Evolutionary conservation across 2,329 filamentous ascomycete species (phyloP).

Genomic region (Apiospora aurea): DNA sequence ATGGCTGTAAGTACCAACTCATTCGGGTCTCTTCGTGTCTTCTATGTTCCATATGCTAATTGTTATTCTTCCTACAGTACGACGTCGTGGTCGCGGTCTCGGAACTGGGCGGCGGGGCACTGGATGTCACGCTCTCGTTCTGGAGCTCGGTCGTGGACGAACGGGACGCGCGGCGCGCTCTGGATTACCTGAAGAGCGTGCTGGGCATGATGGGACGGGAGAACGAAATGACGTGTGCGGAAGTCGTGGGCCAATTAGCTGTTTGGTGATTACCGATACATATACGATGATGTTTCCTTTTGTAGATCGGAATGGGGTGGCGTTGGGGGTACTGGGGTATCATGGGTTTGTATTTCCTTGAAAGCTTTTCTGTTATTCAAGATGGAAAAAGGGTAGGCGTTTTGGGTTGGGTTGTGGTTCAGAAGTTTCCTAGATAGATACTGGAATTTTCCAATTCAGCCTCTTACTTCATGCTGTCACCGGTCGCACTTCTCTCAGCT

Average conservation of each 20-base stretch:
- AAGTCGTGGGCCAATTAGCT: not conserved
- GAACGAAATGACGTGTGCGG: slow-evolving; percentile 1
- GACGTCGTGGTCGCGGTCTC: slow-evolving; percentile 27
- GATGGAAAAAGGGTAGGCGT: too few species aligned
- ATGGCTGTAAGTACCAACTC: slow-evolving; percentile 25
- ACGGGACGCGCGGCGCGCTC: slow-evolving; percentile 19
- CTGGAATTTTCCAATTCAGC: too few species aligned
- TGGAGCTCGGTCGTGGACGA: slow-evolving; percentile 25
- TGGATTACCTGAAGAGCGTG: slow-evolving; percentile 23
- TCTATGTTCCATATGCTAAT: not conserved
- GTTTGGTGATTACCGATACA: not conserved
- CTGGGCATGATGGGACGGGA: slow-evolving; percentile 23
- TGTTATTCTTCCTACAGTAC: slow-evolving; percentile 13
- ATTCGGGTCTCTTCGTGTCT: too few species aligned
- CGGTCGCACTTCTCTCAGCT: too few species aligned
- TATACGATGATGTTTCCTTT: too few species aligned
- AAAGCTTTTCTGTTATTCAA: too few species aligned
- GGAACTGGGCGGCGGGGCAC: slow-evolving; percentile 24
- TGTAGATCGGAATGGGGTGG: too few species aligned
- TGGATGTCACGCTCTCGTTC: slow-evolving; percentile 26
- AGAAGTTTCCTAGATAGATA: too few species aligned
- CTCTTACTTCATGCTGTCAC: too few species aligned
- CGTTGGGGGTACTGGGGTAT: too few species aligned
- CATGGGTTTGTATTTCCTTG: too few species aligned
- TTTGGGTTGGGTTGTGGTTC: too few species aligned